Conservation (phyloP, 139 green algal species). For the Choricystis sp. region DNA sequence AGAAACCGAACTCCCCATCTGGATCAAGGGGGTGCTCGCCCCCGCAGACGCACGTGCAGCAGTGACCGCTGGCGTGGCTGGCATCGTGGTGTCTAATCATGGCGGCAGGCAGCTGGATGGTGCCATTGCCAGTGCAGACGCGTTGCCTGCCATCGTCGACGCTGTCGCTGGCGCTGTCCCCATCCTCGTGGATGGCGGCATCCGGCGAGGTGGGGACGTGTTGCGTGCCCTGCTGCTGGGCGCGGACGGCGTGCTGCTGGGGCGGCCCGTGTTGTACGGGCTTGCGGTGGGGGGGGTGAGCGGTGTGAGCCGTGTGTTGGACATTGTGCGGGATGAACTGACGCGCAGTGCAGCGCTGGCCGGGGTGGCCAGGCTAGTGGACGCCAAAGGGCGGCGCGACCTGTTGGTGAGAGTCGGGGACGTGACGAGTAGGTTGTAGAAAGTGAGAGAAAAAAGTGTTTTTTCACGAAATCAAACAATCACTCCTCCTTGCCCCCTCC, state of each 20-base stretch:
- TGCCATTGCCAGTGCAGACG: constrained; percentile 47
- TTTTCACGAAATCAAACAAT: background rate
- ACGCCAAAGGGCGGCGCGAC: too few species aligned
- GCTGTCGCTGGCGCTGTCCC: constrained; percentile 49
- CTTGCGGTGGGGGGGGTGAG: constrained; percentile 56
- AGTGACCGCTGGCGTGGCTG: constrained; percentile 48
- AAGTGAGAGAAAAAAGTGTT: background rate
- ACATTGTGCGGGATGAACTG: constrained; percentile 35
- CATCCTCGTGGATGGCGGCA: constrained; percentile 71
- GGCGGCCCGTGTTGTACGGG: constrained; percentile 77
- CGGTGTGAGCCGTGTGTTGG: constrained; percentile 39
- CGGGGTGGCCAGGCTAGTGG: background rate
- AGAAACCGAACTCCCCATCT: constrained; percentile 56
- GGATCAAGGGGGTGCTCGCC: constrained; percentile 72
- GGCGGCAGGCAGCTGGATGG: constrained; percentile 82
- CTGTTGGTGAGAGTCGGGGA: background rate
- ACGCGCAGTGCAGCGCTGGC: constrained; percentile 42
- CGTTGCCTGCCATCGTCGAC: constrained; percentile 45
- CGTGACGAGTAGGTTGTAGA: background rate
- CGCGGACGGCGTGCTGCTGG: constrained; percentile 68
- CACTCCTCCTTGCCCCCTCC: constrained; percentile 1
- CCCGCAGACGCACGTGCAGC: constrained; percentile 54
- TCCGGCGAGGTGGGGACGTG: constrained; percentile 78
- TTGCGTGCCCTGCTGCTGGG: constrained; percentile 85
- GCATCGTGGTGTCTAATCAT: constrained; percentile 68